Percentiles rank a stretch among this genome's conserved stretches.
Evolutionary conservation across 2,329 filamentous ascomycete species (phyloP).

Genomic region (Fonsecaea pedrosoi): DNA sequence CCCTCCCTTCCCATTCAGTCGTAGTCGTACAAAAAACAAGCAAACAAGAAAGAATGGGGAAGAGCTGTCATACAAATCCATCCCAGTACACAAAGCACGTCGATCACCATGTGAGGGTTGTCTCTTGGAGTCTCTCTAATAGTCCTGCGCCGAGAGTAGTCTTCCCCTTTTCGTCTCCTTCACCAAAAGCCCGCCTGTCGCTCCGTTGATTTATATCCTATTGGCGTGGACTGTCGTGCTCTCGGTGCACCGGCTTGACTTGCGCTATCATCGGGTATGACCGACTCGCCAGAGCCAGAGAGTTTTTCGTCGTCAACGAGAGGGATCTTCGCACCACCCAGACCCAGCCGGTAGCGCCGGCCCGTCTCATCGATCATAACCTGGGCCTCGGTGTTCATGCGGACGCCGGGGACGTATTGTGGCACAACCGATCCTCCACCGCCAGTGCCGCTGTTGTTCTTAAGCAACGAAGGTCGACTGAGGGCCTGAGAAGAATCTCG

Average conservation of each 20-base stretch:
- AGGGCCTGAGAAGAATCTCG: not conserved
- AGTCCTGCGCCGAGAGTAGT: not conserved
- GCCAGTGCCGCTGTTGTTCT: slow-evolving; percentile 6
- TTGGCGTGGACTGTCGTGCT: not conserved
- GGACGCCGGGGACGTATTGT: slow-evolving; percentile 28
- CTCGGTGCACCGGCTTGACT: slow-evolving; percentile 32
- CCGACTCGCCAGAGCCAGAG: slow-evolving; percentile 7
- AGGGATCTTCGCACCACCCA: slow-evolving; percentile 37
- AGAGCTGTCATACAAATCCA: not conserved
- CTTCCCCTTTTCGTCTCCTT: not conserved
- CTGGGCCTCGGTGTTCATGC: slow-evolving; percentile 32
- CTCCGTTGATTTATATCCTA: not conserved
- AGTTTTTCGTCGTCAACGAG: slow-evolving; percentile 19
- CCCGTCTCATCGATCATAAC: slow-evolving; percentile 29
- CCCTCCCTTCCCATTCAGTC: not conserved
- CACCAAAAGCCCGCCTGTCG: not conserved
- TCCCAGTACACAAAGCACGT: not conserved
- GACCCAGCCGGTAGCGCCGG: slow-evolving; percentile 29
- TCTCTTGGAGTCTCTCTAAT: not conserved
- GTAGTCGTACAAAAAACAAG: not conserved
- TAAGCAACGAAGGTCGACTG: not conserved
- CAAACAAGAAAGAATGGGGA: not conserved
- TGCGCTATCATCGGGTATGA: slow-evolving; percentile 40
- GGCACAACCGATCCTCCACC: slow-evolving; percentile 1
- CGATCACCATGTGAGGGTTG: not conserved